Base-by-base conservation (phyloP, 2,329 filamentous ascomycete species). In the Trichoderma breve region DNA sequence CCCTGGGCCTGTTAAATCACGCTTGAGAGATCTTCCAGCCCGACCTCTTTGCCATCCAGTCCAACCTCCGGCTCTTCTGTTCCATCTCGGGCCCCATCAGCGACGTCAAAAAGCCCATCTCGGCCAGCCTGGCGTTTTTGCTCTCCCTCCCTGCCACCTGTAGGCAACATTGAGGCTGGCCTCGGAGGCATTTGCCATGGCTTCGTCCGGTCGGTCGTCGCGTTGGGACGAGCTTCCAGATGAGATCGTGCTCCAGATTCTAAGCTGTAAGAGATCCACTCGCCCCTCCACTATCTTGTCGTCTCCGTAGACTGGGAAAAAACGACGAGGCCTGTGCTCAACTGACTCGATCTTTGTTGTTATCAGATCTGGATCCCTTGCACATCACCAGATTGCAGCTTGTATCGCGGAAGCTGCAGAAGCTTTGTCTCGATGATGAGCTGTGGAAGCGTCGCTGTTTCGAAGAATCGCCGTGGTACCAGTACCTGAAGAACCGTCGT, bases 371-470 rank as follows among this genome's bases (percentile, higher is more conserved):
- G 71, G 78, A 80, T n/a, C 81, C 81, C 32, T 74, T 75, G 34
- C 73, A 80, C 58, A 76, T 95, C 73, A 88, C 91, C 71, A 86
- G 81, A 70, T 83, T 95, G 39, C 93, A 95, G 81, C 86, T 88
- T 24, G 89, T 93, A 14, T 95, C 90, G 30, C 89, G 85, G 74
- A 86, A 85, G 58, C 88, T 95, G 72, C 86, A 91, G 32, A 81
- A 84, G 34, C 84, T 96, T 55, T 91, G 89, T 51, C 90, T 93
- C 71, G 93, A 97, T 78, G 88, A 92, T 76, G 87, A 85, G 51
- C 84, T 95, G 43, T 98, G 95, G 95, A 91, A 92, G 73, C 82
- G 86, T 3, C 86, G 91, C 78, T 95, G 92, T 79, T 93, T 96
- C 79, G 86, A 90, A 43, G 84, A 90, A 72, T 95, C 93, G 18